These are phyloP conservation scores for Aspergillus mulundensis DNA, from an alignment of 495 filamentous ascomycete species.

Conservation along the genomic window DNA sequence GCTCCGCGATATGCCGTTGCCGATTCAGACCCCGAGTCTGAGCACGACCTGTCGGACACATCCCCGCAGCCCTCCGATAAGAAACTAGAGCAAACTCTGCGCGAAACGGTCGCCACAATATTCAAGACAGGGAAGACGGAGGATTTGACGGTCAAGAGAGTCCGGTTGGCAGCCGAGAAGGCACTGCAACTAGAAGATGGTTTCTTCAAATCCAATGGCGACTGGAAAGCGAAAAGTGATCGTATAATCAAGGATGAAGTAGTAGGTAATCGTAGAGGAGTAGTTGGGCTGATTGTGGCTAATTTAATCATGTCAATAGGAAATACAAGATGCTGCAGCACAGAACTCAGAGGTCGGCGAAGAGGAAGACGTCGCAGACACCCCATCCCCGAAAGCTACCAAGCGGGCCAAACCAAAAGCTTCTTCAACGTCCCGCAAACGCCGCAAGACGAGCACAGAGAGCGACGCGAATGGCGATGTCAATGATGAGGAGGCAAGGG, in stretches of 20 bases:
- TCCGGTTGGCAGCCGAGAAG: conserved; percentile 64
- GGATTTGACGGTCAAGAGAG: conserved; percentile 70
- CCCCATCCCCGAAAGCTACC: conserved; percentile 20
- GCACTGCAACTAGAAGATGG: conserved; percentile 59
- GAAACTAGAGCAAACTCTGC: conserved; percentile 51
- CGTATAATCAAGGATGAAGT: conserved; percentile 64
- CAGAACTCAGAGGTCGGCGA: conserved; percentile 11
- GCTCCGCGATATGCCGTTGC: conserved; percentile 30
- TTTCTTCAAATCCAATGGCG: conserved; percentile 59
- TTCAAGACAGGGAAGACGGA: conserved; percentile 56
- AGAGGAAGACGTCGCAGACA: conserved; percentile 7
- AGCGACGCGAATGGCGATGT: conserved; percentile 19
- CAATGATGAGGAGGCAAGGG: conserved; percentile 21
- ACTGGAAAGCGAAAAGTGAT: conserved; percentile 82
- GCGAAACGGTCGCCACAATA: conserved; percentile 52
- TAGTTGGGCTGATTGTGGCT: not conserved
- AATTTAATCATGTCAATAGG: conserved; percentile 12
- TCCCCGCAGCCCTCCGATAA: conserved; percentile 28
- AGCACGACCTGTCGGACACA: conserved; percentile 10
- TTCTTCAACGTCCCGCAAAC: conserved; percentile 29
- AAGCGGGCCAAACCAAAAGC: conserved; percentile 27
- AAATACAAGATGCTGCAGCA: conserved; percentile 28
- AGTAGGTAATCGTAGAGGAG: conserved; percentile 42
- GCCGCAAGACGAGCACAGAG: conserved; percentile 34
- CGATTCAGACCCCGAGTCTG: conserved; percentile 35